phyloP scores from a whole-genome alignment of 768 basidiomycete species.

The Cyathus striatus region DNA sequence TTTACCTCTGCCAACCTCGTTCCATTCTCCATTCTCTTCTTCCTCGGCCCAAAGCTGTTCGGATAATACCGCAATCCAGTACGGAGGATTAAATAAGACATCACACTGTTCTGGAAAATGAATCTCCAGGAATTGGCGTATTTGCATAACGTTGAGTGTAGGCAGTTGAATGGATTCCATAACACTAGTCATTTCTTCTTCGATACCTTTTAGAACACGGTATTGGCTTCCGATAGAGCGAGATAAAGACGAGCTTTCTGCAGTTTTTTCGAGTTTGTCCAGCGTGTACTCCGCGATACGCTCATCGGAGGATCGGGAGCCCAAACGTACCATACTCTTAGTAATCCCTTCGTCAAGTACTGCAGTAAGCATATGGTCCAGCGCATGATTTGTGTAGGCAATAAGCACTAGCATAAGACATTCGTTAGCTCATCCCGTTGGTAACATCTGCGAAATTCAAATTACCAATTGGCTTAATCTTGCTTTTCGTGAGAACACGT shows the following conservation, averaged over 20 bases:
- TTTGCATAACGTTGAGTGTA: constrained; percentile 31
- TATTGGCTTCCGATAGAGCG: constrained; percentile 25
- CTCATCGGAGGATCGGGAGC: constrained; percentile 58
- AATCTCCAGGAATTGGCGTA: constrained; percentile 36
- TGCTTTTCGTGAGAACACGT: constrained; percentile 50
- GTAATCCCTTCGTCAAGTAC: constrained; percentile 67
- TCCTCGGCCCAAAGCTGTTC: constrained; percentile 8
- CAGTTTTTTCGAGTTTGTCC: constrained; percentile 48
- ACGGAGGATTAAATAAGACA: constrained; percentile 35
- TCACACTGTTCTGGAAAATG: constrained; percentile 46
- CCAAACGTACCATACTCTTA: constrained; percentile 58
- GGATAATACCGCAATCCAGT: constrained; percentile 36
- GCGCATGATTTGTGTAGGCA: constrained; percentile 74
- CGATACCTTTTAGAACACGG: constrained; percentile 34
- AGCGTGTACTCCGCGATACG: constrained; percentile 57
- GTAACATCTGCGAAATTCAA: too few relatives aligned
- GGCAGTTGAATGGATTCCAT: constrained; percentile 35
- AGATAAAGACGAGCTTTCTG: constrained; percentile 36
- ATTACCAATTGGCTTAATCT: too few relatives aligned
- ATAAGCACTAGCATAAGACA: constrained; percentile 54
- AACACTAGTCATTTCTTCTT: constrained; percentile 40
- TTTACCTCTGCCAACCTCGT: constrained; percentile 18
- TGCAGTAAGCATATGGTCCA: constrained; percentile 66
- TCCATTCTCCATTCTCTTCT: constrained; percentile 27
- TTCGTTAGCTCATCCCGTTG: too few relatives aligned